These are phyloP conservation scores for Fonsecaea pedrosoi DNA, from an alignment of 2,329 filamentous ascomycete genomes.

Conservation along the genomic window DNA sequence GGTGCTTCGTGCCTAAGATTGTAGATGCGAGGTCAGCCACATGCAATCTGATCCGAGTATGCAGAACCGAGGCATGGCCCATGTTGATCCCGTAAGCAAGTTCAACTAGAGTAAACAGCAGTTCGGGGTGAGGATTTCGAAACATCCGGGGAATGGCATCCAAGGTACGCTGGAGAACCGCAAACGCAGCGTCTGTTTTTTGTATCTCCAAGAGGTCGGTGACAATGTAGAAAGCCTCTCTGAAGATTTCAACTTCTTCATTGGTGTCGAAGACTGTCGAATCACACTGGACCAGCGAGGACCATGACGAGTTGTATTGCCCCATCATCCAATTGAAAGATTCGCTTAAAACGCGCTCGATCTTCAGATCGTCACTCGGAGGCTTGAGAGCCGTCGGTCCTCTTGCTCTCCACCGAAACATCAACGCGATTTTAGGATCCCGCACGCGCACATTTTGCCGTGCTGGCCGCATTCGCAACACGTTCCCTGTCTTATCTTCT, in stretches of 20 bases:
- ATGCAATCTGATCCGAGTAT: constrained; percentile 22
- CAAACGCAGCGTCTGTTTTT: constrained; percentile 24
- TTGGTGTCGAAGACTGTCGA: constrained; percentile 22
- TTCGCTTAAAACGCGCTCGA: constrained; percentile 24
- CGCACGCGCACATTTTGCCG: neutral
- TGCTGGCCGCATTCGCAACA: neutral
- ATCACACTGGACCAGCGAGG: constrained; percentile 11
- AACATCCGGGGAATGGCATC: constrained; percentile 21
- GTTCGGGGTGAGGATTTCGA: constrained; percentile 25
- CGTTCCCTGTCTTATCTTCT: neutral
- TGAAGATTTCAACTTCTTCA: constrained; percentile 22
- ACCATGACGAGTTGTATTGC: constrained; percentile 26
- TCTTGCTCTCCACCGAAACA: constrained; percentile 12
- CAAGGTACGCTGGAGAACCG: constrained; percentile 22
- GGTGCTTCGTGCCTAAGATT: constrained; percentile 24
- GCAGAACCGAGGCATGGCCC: constrained; percentile 10
- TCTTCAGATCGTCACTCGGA: constrained; percentile 18
- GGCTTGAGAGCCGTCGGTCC: constrained; percentile 10
- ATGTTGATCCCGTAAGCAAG: constrained; percentile 31
- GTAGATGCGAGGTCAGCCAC: constrained; percentile 24
- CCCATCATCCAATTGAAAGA: constrained; percentile 28
- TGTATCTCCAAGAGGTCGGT: constrained; percentile 16
- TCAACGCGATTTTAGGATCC: constrained; percentile 9
- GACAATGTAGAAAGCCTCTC: constrained; percentile 30
- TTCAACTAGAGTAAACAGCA: constrained; percentile 25